Base-by-base conservation (phyloP, 257 asterid genomes). In the Phtheirospermum japonicum region DNA sequence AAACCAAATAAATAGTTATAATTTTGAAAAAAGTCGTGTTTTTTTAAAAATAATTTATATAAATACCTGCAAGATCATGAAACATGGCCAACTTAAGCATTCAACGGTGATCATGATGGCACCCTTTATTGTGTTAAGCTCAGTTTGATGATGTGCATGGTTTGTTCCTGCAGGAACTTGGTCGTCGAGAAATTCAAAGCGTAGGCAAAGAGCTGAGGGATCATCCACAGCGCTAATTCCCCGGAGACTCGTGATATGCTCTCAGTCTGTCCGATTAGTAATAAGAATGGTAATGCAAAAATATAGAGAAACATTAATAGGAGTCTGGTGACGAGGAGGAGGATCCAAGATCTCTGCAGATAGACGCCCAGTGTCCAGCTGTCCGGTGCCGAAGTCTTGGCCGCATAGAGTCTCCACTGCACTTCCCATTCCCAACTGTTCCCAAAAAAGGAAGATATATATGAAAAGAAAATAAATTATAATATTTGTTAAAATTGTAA, bases 61-160 rank as follows among this genome's bases (percentile, higher is more conserved):
- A 23, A 23, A 23, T 62, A 92, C 99, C 79, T 93, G 99, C 79
- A 93, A 73, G 65, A 89, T 85, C 91, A 93, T 82, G 89, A 89
- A 93, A 30, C 81, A 63, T 11, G 94, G 88, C 97, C 99, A 93
- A 55, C 95, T 79, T 39, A 89, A 82, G 83, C 94, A 82, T 72
- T 97, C 99, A 7, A 74, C 13, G 33, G 91, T 83, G 75, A 89
- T 89, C 81, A 89, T 64, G 60, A 85, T 32, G 12, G 97, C 90
- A 12, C 99, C 99, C 73, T 87, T 87, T 74, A 93, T 82, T 6
- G 96, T 64, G 67, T 49, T 67, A 10, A 85, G 58, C 68, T 69
- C 75, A 17, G 69, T 65, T 11, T 70, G 77, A 54, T 63, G 83
- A 39, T 70, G 79, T 2, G 66, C 63, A 5, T 60, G 73, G 40